Evolutionary conservation across 1,284 basidiomycete genomes (phyloP).

Genomic region (Earliella scabrosa): DNA sequence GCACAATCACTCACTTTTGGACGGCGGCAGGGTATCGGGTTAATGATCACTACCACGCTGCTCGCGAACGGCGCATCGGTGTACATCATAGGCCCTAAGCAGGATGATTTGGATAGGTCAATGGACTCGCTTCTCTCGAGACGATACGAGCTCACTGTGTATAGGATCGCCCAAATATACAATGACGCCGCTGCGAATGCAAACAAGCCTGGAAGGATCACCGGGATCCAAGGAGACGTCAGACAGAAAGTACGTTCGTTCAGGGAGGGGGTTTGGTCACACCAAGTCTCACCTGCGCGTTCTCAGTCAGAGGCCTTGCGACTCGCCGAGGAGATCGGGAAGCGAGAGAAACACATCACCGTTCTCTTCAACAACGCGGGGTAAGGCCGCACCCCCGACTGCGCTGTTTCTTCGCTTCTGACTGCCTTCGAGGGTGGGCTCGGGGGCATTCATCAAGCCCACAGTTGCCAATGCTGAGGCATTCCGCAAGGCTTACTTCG

Average conservation of each 20-base stretch:
- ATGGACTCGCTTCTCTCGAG: not conserved
- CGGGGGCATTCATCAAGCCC: slow-evolving; percentile 40
- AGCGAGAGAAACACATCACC: slow-evolving; percentile 46
- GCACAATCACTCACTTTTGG: no score
- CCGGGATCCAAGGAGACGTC: slow-evolving; percentile 50
- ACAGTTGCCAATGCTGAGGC: slow-evolving; percentile 38
- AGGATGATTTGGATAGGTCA: slow-evolving; percentile 45
- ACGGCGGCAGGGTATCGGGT: slow-evolving; percentile 54
- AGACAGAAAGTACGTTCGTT: slow-evolving; percentile 42
- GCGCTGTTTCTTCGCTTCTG: not conserved
- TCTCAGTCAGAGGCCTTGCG: slow-evolving; percentile 48
- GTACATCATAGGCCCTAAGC: slow-evolving; percentile 50
- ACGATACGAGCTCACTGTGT: not conserved
- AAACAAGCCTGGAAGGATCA: slow-evolving; percentile 41
- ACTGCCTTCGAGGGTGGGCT: not conserved
- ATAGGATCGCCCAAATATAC: slow-evolving; percentile 41
- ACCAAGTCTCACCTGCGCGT: not conserved
- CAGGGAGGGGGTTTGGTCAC: not conserved
- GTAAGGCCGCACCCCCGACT: slow-evolving; percentile 20
- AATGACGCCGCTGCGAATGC: slow-evolving; percentile 41
- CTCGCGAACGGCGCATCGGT: slow-evolving; percentile 55
- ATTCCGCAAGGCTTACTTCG: slow-evolving; percentile 44
- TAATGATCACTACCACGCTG: slow-evolving; percentile 52
- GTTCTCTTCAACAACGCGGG: slow-evolving; percentile 47
- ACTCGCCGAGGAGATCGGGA: slow-evolving; percentile 46